Conservation (phyloP, 257 asterid species). For the Capsicum pubescens region DNA sequence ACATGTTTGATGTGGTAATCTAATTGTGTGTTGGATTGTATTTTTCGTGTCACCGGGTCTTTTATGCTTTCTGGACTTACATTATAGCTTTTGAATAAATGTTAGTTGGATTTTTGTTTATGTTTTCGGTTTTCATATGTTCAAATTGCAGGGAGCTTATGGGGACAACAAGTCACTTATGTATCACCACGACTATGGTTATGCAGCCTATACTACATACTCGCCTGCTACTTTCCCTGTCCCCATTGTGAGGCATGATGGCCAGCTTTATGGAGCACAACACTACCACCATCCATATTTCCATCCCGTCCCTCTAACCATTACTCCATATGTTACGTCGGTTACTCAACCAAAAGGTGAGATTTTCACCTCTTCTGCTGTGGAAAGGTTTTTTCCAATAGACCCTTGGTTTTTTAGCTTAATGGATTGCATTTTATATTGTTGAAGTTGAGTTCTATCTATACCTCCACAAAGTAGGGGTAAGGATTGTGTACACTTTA, state of each 20-base stretch:
- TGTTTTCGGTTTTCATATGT: no score
- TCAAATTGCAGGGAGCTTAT: no score
- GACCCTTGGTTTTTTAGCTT: no score
- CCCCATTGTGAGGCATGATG: conserved; percentile 72
- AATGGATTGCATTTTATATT: no score
- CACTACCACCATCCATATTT: conserved; percentile 75
- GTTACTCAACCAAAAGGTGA: conserved; percentile 61
- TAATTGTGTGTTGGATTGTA: background rate
- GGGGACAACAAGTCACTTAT: no score
- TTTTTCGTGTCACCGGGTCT: background rate
- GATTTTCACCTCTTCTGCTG: conserved; percentile 47
- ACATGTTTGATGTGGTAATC: background rate
- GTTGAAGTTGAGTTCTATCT: no score
- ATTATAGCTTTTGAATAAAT: background rate
- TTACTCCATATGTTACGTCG: conserved; percentile 44
- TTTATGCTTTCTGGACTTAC: background rate
- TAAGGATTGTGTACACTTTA: no score
- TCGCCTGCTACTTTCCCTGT: no score
- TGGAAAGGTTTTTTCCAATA: no score
- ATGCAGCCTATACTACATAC: conserved; percentile 65
- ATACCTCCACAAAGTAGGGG: no score
- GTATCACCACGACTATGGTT: no score
- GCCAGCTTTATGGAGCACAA: conserved; percentile 71
- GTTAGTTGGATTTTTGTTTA: background rate
- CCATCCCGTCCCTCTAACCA: conserved; percentile 59